These are phyloP conservation scores for Cryphonectria naterciae DNA, from an alignment of 2,329 filamentous ascomycete species.

Conservation along the genomic window DNA sequence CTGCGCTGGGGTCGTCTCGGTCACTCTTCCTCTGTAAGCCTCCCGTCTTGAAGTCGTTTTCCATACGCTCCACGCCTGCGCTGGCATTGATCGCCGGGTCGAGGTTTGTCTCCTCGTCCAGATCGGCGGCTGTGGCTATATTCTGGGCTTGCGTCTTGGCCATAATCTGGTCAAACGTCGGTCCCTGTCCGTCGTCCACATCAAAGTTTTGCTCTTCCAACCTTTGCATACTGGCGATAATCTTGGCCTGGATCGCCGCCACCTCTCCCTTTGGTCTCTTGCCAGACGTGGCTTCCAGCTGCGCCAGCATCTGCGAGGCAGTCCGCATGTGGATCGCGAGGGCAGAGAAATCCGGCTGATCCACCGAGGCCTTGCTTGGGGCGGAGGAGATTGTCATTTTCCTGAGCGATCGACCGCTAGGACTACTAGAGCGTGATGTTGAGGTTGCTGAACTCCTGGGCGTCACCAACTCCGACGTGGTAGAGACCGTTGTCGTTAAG, in stretches of 20 bases:
- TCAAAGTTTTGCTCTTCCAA: constrained; percentile 86
- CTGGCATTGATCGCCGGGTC: constrained; percentile 65
- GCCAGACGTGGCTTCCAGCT: constrained; percentile 78
- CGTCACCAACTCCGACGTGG: constrained; percentile 62
- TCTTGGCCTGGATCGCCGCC: constrained; percentile 81
- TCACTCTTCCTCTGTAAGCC: constrained; percentile 81
- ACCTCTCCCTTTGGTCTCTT: constrained; percentile 82
- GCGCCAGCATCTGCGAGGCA: constrained; percentile 84
- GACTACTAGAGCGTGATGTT: constrained; percentile 70
- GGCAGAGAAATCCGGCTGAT: constrained; percentile 81
- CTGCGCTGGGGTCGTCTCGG: constrained; percentile 82
- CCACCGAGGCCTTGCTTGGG: constrained; percentile 58
- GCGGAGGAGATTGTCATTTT: constrained; percentile 62
- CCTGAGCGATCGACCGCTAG: constrained; percentile 52
- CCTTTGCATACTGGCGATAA: constrained; percentile 88
- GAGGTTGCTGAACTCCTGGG: constrained; percentile 72
- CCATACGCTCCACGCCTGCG: constrained; percentile 81
- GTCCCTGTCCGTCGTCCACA: constrained; percentile 69
- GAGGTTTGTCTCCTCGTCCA: constrained; percentile 59
- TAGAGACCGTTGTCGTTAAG: constrained; percentile 63
- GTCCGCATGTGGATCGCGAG: constrained; percentile 87
- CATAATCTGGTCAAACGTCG: constrained; percentile 83
- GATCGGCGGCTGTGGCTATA: constrained; percentile 51
- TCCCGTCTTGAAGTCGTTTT: constrained; percentile 86
- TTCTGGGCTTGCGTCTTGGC: constrained; percentile 66